These are phyloP conservation scores for Brassica incana DNA, from an alignment of 345 rosid species.

Conservation along the genomic window DNA sequence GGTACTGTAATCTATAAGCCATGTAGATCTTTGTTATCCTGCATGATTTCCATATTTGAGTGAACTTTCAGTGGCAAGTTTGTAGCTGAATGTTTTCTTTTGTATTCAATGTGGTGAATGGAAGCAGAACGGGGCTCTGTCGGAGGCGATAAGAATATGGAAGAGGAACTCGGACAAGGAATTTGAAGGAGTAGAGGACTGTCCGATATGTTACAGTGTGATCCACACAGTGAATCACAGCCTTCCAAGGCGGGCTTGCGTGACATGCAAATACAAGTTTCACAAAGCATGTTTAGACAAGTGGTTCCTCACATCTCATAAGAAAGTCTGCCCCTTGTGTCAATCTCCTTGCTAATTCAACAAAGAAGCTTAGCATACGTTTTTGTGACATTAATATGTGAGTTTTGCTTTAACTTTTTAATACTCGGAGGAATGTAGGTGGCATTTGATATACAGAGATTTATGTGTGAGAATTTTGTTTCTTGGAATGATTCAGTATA, in stretches of 20 bases:
- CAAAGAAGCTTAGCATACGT: background rate
- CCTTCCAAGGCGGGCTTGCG: constrained; percentile 93
- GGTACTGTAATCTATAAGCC: constrained; percentile 46
- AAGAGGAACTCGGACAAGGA: constrained; percentile 90
- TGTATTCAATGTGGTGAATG: constrained; percentile 30
- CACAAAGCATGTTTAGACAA: constrained; percentile 88
- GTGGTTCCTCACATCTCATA: constrained; percentile 93
- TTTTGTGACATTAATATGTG: constrained; percentile 16
- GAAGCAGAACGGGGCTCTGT: constrained; percentile 87
- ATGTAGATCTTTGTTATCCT: constrained; percentile 24
- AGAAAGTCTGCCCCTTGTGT: constrained; percentile 90
- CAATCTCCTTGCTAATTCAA: constrained; percentile 73
- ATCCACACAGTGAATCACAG: constrained; percentile 86
- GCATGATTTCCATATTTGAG: background rate
- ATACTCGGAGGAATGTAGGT: background rate
- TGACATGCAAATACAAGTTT: constrained; percentile 93
- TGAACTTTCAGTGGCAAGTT: background rate
- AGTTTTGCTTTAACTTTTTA: constrained; percentile 11
- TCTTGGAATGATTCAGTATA: background rate
- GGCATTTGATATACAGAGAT: background rate
- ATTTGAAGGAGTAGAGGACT: constrained; percentile 95
- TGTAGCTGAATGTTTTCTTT: background rate
- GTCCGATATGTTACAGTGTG: constrained; percentile 97
- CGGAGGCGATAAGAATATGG: constrained; percentile 92
- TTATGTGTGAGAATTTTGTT: constrained; percentile 11